A percentile compares a stretch with the other conserved stretches of the same genome.
Conservation (phyloP, 2,329 filamentous ascomycete species). For the Ophiognomonia clavigignenti-juglandacearum region DNA sequence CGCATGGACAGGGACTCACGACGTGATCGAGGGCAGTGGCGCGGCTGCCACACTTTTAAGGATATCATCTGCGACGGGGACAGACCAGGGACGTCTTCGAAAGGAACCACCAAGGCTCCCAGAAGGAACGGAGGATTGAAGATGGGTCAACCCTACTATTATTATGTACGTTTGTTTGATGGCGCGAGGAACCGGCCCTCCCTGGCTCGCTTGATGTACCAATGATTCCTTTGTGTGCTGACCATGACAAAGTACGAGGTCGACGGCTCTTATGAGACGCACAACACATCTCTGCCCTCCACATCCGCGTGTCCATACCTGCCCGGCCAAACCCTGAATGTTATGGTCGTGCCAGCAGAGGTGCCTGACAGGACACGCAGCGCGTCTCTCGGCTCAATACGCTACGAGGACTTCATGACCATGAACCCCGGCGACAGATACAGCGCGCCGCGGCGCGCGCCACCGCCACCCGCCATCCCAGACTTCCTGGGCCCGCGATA, state of each 20-base stretch:
- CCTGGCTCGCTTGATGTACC: slow-evolving; percentile 5
- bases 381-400: slow-evolving; percentile 59
- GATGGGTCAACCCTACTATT: slow-evolving; percentile 94
- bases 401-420: slow-evolving; percentile 59
- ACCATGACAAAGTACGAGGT: slow-evolving; percentile 65
- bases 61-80: slow-evolving; percentile 81
- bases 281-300: slow-evolving; percentile 66
- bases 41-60: slow-evolving; percentile 80
- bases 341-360: slow-evolving; percentile 74
- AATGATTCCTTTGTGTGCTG: slow-evolving; percentile 20
- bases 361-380: slow-evolving; percentile 55
- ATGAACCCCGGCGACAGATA: slow-evolving; percentile 77
- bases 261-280: slow-evolving; percentile 70
- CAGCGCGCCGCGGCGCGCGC: slow-evolving; percentile 59
- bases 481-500: slow-evolving; percentile 28
- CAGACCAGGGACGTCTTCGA: slow-evolving; percentile 39
- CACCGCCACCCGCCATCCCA: slow-evolving; percentile 44
- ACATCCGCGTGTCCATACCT: slow-evolving; percentile 81
- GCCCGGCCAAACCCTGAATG: slow-evolving; percentile 83
- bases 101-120: too few relatives aligned
- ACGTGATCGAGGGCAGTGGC: slow-evolving; percentile 73
- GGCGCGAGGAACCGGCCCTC: too few relatives aligned
- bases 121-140: slow-evolving; percentile 75
- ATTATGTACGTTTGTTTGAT: slow-evolving; percentile 63
- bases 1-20: slow-evolving; percentile 75